phyloP scores from a whole-genome alignment of 169 alveolate genomes.

The Cryptosporidium felis region DNA sequence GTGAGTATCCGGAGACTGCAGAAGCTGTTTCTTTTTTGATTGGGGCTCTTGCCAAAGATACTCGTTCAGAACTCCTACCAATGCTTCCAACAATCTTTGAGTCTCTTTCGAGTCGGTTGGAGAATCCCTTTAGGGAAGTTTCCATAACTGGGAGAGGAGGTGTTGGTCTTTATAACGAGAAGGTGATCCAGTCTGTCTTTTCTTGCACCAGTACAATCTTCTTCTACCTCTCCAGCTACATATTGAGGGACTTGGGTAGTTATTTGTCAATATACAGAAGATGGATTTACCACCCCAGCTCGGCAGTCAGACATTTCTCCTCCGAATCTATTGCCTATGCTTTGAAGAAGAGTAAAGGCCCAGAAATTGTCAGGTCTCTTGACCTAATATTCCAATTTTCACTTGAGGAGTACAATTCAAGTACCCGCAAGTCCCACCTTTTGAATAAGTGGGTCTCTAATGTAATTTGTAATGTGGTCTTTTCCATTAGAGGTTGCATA shows the following conservation, averaged over 20 bases:
- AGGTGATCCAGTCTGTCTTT: slow-evolving; percentile 25
- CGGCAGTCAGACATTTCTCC: slow-evolving; percentile 3
- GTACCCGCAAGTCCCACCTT: background rate
- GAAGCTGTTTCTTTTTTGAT: slow-evolving; percentile 46
- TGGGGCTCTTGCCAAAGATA: slow-evolving; percentile 44
- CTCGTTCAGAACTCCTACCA: slow-evolving; percentile 48
- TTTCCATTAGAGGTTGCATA: slow-evolving; percentile 39
- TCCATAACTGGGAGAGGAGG: slow-evolving; percentile 56
- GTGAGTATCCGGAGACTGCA: slow-evolving; percentile 63
- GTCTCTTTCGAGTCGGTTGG: slow-evolving; percentile 9
- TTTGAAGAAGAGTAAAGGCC: background rate
- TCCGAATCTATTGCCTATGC: slow-evolving; percentile 68
- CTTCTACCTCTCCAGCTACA: slow-evolving; percentile 45
- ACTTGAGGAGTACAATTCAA: background rate
- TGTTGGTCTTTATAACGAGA: slow-evolving; percentile 18
- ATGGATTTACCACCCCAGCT: slow-evolving; percentile 34
- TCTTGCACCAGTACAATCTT: slow-evolving; percentile 52
- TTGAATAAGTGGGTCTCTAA: slow-evolving; percentile 12
- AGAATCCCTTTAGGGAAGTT: slow-evolving; percentile 11
- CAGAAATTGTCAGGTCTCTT: background rate
- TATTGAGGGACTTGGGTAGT: background rate
- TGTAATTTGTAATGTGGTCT: background rate
- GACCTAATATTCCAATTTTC: background rate
- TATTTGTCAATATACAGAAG: background rate
- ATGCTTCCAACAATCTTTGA: slow-evolving; percentile 21